Evolutionary conservation across 148 eudicot genomes (phyloP), one percentile per base, ranked within the genome.

Genomic region (Mesembryanthemum crystallinum): DNA sequence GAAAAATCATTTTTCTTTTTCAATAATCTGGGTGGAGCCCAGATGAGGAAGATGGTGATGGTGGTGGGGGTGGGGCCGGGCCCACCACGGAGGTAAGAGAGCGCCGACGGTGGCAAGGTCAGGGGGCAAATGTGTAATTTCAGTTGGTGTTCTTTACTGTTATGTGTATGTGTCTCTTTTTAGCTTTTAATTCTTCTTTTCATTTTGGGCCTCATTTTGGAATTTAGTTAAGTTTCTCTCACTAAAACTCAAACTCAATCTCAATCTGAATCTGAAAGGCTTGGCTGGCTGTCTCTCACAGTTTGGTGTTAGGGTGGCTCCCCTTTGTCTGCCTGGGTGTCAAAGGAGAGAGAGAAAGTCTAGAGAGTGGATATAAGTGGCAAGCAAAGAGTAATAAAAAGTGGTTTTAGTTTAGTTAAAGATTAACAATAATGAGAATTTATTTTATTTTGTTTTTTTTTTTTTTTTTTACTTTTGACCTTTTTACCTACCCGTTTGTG

Each of bases 61-160:
- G 45, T 45, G 69, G 69, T 74, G 61, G 69, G 59, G 28, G 17
- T 55, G 13, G 42, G 20, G 13, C 61, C 65, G n/a, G 29, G 27
- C 78, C 71, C 71, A 67, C 71, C 54, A 42, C 0, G 6, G 18
- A 25, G 23, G 24, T 33, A 11, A 27, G 7, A 28, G 61, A 17
- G 0, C 10, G 64, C 55, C 65, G 72, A 52, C 78, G 62, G 78
- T 76, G 55, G 64, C 33, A 33, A 8, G 57, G 45, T 6, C 23
- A 1, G 51, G 20, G 66, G 72, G 64, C 11, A 66, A 37, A 52
- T 8, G 2, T 2, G 72, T 67, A n/a, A 64, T 12, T 52, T 51
- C 23, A 18, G 3, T 67, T 42, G 28, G 17, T 67, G 18, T 17
- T 15, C 15, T 35, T 23, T n/a, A 17, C 14, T 10, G 33, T 10